Evolutionary conservation across 805 yeast genomes (phyloP), one percentile per base, ranked within the genome.

Genomic region (Kluyveromyces siamensis): DNA sequence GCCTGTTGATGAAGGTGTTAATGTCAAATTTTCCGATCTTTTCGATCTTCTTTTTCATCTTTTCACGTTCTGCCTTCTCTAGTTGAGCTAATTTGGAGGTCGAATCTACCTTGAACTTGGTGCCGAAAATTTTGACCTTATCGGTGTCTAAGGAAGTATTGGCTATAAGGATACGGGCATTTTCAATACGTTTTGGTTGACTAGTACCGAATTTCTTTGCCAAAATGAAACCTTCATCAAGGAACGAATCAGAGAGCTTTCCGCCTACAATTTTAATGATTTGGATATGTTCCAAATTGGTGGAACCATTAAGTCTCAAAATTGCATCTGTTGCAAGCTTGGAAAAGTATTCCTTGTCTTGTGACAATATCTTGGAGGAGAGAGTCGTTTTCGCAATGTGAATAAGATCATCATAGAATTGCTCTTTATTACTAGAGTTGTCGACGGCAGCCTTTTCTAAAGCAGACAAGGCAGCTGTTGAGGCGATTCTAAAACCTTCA

Each of bases 121-220:
- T 97, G 53, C 99, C 99, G 69, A 93, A 93, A 49, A 93, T 83
- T 70, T 93, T 93, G 52, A 93, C 97, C 68, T 93, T 93, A 65
- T 93, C 99, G 8, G 99, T 93, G 65, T 93, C 99, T 82, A 87
- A 76, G 17, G 97, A 82, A 6, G 99, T 93, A 70, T 93, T 93
- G 16, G 99, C 96, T 62, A 93, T 85, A 54, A 93, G 75, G 56
- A 93, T 88, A 57, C 79, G 83, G 33, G 95, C 96, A 62, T 91
- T 82, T 60, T 80, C 80, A 48, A 93, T 69, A 60, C 74, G 78
- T 69, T 87, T 90, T 45, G 96, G 95, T 72, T 93, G 99, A 59
- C 88, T 84, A 54, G 87, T 91, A 59, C 98, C 99, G 61, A 93
- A 91, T 65, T 79, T 81, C 71, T 93, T 93, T 65, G 85, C 87